Evolutionary conservation across 805 yeast genomes (phyloP).

Genomic region (Lipomyces starkeyi): DNA sequence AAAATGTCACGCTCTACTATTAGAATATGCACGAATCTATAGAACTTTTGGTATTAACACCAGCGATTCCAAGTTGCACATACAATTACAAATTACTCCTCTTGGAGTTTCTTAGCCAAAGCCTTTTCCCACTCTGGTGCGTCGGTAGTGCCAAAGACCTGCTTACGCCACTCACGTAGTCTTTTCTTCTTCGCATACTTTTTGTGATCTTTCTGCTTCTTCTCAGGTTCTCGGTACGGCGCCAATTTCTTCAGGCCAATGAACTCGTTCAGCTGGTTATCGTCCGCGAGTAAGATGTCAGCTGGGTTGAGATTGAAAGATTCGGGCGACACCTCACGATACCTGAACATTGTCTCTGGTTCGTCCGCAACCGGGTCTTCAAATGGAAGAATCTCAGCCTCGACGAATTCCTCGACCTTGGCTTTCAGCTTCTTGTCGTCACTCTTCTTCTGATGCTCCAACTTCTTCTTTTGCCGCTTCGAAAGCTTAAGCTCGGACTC

Average conservation of each 20-base stretch:
- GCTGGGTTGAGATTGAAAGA: conserved; percentile 82
- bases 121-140: conserved; percentile 41
- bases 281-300: conserved; percentile 91
- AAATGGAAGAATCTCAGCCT: conserved; percentile 63
- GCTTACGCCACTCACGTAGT: conserved; percentile 87
- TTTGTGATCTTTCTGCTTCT: conserved; percentile 75
- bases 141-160: conserved; percentile 70
- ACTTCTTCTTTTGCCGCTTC: conserved; percentile 42
- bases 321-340: conserved; percentile 95
- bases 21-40: neutral
- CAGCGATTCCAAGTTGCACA: neutral
- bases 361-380: conserved; percentile 54
- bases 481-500: conserved; percentile 39
- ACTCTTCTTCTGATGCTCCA: conserved; percentile 44
- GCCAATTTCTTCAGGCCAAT: conserved; percentile 92
- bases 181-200: conserved; percentile 83
- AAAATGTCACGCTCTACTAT: neutral
- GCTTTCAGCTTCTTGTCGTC: conserved; percentile 60
- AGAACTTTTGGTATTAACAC: neutral
- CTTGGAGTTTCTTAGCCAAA: neutral
- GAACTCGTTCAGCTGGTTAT: conserved; percentile 78
- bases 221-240: conserved; percentile 81
- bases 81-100: neutral
- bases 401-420: conserved; percentile 78
- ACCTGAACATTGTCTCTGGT: conserved; percentile 59